Base-by-base conservation (phyloP, 371 early-diverging fungal species). In the Mortierella sp. region DNA sequence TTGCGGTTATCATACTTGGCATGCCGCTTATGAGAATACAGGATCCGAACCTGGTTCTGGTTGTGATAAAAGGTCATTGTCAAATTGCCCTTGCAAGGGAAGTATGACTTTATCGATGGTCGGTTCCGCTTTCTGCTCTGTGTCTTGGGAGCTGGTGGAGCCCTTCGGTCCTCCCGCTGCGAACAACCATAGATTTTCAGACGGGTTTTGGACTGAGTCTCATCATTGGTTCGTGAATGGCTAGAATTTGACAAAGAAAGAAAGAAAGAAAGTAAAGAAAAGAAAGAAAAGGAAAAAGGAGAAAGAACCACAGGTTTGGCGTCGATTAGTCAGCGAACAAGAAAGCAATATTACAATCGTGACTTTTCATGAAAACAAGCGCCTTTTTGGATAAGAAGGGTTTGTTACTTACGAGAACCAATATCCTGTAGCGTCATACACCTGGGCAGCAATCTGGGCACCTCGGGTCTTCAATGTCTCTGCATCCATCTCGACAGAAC, bases 161-260 rank as follows among this genome's bases (percentile, higher is more conserved):
- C 77, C 7, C 72, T 67, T 16, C 77, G 66, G 57, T 77, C 77
- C 26, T 72, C 72, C 14, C 77, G 62, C 19, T 77, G 77, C 11
- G 77, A 77, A 55, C 77, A 77, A 43, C 72, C 77, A 58, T 77
- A 77, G 48, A 77, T 77, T 56, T 77, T 77, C 48, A 77, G 68
- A 12, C 77, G 60, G 11, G 77, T 72, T 45, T 77, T 77, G 44
- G 77, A 68, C 51, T 77, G 77, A 5, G 77, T 77, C 53, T 77
- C 77, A 30, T 77, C 77, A 28, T 77, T 77, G 25, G 77, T 77
- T 28, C 77, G 53, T 44, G 77, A 77, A 43, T 77, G 77, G 4
- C 77, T 77, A 50, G 25, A 58, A 5, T 29, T 64, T 11, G 46
- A 16, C 11, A 11, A 12, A 28, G 16, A 16, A 55, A 28, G 19